Conservation (phyloP, 345 rosid species). For the Boechera stricta region DNA sequence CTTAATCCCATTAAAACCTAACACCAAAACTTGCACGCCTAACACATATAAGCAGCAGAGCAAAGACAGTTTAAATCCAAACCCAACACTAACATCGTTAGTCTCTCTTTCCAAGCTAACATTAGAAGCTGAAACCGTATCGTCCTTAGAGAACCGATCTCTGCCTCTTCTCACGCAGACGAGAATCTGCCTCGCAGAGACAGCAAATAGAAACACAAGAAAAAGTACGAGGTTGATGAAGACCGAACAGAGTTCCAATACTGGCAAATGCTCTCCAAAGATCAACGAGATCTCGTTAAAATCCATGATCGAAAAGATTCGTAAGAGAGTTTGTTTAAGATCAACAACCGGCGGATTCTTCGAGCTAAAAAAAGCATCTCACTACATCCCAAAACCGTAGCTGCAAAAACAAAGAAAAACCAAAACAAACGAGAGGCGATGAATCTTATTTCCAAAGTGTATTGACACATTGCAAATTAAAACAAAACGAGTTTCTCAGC, state of each 20-base stretch:
- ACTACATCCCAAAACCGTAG: constrained; percentile 42
- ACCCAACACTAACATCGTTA: constrained; percentile 55
- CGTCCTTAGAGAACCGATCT: constrained; percentile 69
- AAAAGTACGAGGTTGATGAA: constrained; percentile 72
- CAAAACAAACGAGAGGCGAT: constrained; percentile 4
- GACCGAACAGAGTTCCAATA: constrained; percentile 73
- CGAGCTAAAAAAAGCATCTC: constrained; percentile 64
- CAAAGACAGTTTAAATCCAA: constrained; percentile 67
- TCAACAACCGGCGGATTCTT: constrained; percentile 47
- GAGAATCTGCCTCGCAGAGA: constrained; percentile 69
- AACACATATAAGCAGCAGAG: constrained; percentile 78
- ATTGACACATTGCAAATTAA: constrained; percentile 65
- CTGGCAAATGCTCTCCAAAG: constrained; percentile 49
- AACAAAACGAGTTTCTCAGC: constrained; percentile 47
- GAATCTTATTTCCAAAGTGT: constrained; percentile 43
- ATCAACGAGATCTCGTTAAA: constrained; percentile 44
- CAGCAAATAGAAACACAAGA: constrained; percentile 63
- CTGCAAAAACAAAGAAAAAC: constrained; percentile 38
- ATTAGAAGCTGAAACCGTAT: constrained; percentile 54
- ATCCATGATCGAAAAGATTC: constrained; percentile 51
- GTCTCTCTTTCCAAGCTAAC: constrained; percentile 55
- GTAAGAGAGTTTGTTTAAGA: constrained; percentile 38
- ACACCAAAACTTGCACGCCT: constrained; percentile 66
- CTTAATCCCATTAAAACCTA: constrained; percentile 76
- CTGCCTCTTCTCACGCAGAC: constrained; percentile 70